Conservation (phyloP, 371 early-diverging fungal species). For the Coemansia sp. region DNA sequence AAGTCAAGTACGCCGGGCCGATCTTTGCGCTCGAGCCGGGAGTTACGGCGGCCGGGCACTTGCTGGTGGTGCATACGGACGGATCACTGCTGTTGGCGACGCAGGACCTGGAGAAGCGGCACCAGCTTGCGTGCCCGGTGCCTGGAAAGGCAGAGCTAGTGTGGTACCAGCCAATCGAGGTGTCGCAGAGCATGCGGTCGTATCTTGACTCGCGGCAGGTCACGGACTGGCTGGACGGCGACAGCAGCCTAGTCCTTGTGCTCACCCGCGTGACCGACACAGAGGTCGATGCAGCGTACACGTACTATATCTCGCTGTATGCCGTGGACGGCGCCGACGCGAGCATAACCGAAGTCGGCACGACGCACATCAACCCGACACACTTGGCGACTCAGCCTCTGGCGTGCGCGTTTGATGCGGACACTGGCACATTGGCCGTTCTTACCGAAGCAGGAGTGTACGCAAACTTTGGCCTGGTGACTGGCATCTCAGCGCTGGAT, state of each 20-base stretch:
- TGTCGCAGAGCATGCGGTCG: conserved; percentile 48
- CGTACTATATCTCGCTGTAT: conserved; percentile 30
- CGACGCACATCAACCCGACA: conserved; percentile 38
- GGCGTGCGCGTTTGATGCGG: conserved; percentile 46
- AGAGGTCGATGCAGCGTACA: conserved; percentile 11
- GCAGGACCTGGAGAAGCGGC: conserved; percentile 12
- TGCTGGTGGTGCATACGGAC: conserved; percentile 35
- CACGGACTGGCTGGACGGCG: conserved; percentile 42
- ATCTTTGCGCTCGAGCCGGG: conserved; percentile 39
- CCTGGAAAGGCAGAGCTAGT: conserved; percentile 13
- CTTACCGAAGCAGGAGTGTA: conserved; percentile 41
- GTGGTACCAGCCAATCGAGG: conserved; percentile 45
- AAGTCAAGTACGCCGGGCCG: conserved; percentile 10
- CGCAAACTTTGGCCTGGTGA: conserved; percentile 23
- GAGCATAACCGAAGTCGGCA: conserved; percentile 34
- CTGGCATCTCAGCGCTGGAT: conserved; percentile 43
- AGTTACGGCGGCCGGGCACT: conserved; percentile 23
- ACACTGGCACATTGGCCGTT: conserved; percentile 36
- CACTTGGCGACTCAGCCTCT: conserved; percentile 36
- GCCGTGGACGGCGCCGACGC: conserved; percentile 29
- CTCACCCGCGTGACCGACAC: conserved; percentile 21
- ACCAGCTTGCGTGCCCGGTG: conserved; percentile 9
- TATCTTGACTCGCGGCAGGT: conserved; percentile 50
- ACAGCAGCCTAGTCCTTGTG: conserved; percentile 30
- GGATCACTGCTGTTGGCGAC: conserved; percentile 29